Evolutionary conservation across 1,139 yeast species (phyloP).

Genomic region (Protomyces arabidopsidicola): DNA sequence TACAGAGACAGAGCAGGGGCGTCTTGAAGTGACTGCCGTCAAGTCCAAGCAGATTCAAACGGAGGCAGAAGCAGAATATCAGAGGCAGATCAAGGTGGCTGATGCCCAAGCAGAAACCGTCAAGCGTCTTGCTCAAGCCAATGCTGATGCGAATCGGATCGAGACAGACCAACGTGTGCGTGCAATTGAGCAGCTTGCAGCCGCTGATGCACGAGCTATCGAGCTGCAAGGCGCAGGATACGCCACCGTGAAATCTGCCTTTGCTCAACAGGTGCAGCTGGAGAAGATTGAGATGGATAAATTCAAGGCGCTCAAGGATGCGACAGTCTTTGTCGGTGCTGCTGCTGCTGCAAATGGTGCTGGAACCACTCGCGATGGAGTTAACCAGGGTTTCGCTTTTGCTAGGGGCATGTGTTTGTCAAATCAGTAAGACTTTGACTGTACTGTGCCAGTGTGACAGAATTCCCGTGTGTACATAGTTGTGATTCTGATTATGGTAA

Average conservation of each 20-base stretch:
- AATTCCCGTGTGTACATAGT: too few species aligned
- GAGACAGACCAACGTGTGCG: slow-evolving; percentile 10
- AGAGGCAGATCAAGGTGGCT: slow-evolving; percentile 8
- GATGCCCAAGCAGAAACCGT: slow-evolving; percentile 16
- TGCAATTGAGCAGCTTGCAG: slow-evolving; percentile 12
- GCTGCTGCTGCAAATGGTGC: not conserved
- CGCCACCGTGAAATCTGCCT: slow-evolving; percentile 3
- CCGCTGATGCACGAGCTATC: slow-evolving; percentile 9
- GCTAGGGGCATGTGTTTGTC: not conserved
- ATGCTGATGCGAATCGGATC: slow-evolving; percentile 14
- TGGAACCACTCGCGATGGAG: not conserved
- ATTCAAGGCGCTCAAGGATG: not conserved
- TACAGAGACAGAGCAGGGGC: slow-evolving; percentile 22
- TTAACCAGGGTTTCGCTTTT: slow-evolving; percentile 11
- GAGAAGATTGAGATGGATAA: slow-evolving; percentile 13
- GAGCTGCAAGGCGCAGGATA: slow-evolving; percentile 16
- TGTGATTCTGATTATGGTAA: too few species aligned
- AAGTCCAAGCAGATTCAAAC: slow-evolving; percentile 7
- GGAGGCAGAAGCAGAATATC: slow-evolving; percentile 11
- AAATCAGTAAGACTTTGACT: too few species aligned
- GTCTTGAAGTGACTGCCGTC: slow-evolving; percentile 7
- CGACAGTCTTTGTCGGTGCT: slow-evolving; percentile 10
- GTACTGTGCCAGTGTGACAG: too few species aligned
- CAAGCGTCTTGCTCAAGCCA: slow-evolving; percentile 20
- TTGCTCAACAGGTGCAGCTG: slow-evolving; percentile 6